phyloP scores from a whole-genome alignment of 805 yeast genomes.

The Tetrapisispora fleetii region DNA sequence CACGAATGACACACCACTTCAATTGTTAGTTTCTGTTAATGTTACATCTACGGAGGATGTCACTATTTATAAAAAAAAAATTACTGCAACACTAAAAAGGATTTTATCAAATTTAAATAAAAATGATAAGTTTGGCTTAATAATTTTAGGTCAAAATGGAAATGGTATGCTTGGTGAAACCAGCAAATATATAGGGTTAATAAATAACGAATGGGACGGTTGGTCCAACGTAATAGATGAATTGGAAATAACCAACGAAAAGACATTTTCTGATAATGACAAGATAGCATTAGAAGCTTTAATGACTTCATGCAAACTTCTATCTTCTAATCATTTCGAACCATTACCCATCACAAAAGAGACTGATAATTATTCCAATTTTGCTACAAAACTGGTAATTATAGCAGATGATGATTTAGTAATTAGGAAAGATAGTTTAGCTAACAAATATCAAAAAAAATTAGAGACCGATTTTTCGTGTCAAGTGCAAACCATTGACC shows the following conservation, averaged over 20 bases:
- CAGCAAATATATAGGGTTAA: conserved; percentile 41
- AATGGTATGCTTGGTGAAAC: conserved; percentile 25
- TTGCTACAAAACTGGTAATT: neutral
- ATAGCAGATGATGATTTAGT: neutral
- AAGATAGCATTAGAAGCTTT: conserved; percentile 13
- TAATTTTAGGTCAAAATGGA: conserved; percentile 40
- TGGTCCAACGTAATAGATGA: conserved; percentile 38
- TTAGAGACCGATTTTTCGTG: neutral
- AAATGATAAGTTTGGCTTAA: conserved; percentile 39
- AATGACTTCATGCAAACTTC: conserved; percentile 18
- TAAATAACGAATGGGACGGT: conserved; percentile 37
- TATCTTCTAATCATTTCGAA: neutral
- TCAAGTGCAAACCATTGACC: neutral
- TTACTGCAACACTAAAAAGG: conserved; percentile 22
- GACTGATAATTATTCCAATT: neutral
- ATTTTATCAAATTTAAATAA: conserved; percentile 25
- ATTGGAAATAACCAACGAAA: conserved; percentile 20
- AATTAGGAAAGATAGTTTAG: neutral
- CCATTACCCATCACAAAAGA: neutral
- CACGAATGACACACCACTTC: conserved; percentile 25
- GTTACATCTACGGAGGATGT: conserved; percentile 16
- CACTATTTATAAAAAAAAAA: conserved; percentile 20
- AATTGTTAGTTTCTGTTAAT: conserved; percentile 36
- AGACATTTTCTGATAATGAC: conserved; percentile 12
- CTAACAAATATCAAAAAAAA: neutral